Evolutionary conservation across 345 rosid species (phyloP), one percentile per base, ranked within the genome.

Genomic region (Brassica juncea): DNA sequence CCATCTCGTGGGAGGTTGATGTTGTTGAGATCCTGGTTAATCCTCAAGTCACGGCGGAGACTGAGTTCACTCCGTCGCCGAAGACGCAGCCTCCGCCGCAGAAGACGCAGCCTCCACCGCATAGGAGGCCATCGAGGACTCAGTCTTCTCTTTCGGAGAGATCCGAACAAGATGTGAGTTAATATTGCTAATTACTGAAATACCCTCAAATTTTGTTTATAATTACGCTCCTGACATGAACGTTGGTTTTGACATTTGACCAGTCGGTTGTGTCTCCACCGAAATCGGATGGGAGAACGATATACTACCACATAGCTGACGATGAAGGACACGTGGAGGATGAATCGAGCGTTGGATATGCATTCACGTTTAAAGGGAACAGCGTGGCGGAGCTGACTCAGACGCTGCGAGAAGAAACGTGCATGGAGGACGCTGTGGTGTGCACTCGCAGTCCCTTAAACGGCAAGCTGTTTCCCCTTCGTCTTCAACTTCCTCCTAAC

Each of bases 401-500:
- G 54, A 88, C 82, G 65, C 74, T 96, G 74, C 84, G 75, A 80
- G 95, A 89, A 84, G 97, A 92, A 78, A 89, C 92, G 2, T 89
- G 90, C 7, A 68, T 92, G 10, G 84, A 88, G 21, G 92, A 84
- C 39, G 84, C 89, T 32, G 79, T 93, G 52, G 98, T 96, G 84
- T 96, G 99, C 73, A 85, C 92, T 47, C 90, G 94, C 0, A 93
- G 92, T 83, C 99, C 97, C 0, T 84, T 96, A 85, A 88, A 96
- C 83, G 92, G 89, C 66, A 86, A 89, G 86, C 92, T 96, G 74
- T 87, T 79, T 75, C 97, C 97, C 0, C 94, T 96, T 74, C 89
- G 89, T 27, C 85, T 96, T 81, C 98, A 89, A 84, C 98, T 96
- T 77, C 99, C 99, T 19, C 99, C 99, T 19, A 93, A 92, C 81